Conservation (phyloP, 169 alveolate genomes). For the Babesia caballi region DNA sequence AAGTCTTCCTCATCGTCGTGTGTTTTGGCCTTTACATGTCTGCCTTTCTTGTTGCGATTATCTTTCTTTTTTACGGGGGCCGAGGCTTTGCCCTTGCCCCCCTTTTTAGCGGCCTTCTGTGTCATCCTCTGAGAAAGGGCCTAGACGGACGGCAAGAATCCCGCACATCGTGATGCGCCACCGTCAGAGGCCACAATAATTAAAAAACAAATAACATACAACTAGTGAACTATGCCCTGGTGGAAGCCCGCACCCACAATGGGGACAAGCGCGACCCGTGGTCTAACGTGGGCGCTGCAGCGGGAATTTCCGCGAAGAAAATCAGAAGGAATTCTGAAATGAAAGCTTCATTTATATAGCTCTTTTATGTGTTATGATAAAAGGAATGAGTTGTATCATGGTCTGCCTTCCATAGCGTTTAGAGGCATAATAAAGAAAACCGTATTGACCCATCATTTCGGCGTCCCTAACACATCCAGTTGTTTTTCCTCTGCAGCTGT, state of each 20-base stretch:
- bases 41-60: conserved; percentile 24
- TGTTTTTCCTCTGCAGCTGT: too few relatives aligned
- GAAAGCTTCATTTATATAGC: too few relatives aligned
- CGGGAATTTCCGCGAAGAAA: not conserved
- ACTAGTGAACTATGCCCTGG: not conserved
- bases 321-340: too few relatives aligned
- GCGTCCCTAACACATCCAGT: too few relatives aligned
- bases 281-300: not conserved
- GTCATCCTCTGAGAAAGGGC: not conserved
- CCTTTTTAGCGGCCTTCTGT: conserved; percentile 1
- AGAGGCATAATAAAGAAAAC: too few relatives aligned
- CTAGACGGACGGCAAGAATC: not conserved
- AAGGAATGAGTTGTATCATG: too few relatives aligned
- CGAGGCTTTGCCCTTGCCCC: conserved; percentile 19
- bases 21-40: conserved; percentile 2
- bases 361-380: too few relatives aligned
- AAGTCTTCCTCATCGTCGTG: conserved; percentile 44
- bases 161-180: not conserved
- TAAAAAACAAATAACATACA: too few relatives aligned
- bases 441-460: too few relatives aligned
- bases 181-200: not conserved
- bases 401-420: too few relatives aligned
- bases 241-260: not conserved
- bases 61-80: conserved; percentile 5
- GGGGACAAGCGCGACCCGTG: not conserved